A percentile compares a stretch with the other conserved stretches of the same genome.
Conservation (phyloP, 257 asterid genomes). For the Solanum okadae region DNA sequence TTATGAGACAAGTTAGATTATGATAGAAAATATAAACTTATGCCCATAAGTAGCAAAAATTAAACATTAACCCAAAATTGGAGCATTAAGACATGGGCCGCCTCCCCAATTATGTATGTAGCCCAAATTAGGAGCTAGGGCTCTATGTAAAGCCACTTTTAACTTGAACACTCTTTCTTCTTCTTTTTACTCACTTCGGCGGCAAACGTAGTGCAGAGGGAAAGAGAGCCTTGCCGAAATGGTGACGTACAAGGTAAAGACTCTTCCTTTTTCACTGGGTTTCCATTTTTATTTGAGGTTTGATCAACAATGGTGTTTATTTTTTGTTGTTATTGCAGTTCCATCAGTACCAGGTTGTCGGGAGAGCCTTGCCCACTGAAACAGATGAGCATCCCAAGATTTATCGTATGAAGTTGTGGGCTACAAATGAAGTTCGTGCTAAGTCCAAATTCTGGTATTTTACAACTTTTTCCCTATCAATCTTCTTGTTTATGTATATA, state of each 20-base stretch:
- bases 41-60: no score
- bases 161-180: neutral
- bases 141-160: neutral
- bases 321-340: constrained; percentile 29
- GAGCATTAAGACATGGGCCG: neutral
- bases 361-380: constrained; percentile 80
- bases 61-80: neutral
- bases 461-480: neutral
- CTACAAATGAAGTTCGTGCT: constrained; percentile 43
- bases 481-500: neutral
- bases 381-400: constrained; percentile 78
- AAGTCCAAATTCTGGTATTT: constrained; percentile 73
- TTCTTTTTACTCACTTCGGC: neutral
- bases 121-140: neutral
- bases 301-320: neutral
- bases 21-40: no score
- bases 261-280: neutral
- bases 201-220: neutral
- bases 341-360: constrained; percentile 93
- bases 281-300: neutral
- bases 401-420: constrained; percentile 81
- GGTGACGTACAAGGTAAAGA: constrained; percentile 38
- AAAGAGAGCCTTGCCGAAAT: constrained; percentile 13
- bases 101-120: neutral
- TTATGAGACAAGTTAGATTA: no score